A percentile compares a stretch with the other conserved stretches of the same genome.
Conservation (phyloP, 2,329 filamentous ascomycete genomes). For the Cercospora brassicicola region DNA sequence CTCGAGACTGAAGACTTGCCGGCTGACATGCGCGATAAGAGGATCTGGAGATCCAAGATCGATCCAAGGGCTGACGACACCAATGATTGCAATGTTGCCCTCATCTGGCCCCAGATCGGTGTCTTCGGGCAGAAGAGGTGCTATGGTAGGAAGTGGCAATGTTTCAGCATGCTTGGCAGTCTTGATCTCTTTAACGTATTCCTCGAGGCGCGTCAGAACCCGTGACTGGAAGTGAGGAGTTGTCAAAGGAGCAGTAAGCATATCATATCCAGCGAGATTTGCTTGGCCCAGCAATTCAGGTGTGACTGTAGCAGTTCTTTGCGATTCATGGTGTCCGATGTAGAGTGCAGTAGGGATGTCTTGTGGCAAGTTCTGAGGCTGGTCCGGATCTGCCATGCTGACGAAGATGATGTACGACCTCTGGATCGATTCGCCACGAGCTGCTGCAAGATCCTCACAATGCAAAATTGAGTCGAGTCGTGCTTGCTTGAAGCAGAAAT, state of each 20-base stretch:
- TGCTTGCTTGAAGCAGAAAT: conserved; percentile 7
- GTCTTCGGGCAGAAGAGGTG: conserved; percentile 75
- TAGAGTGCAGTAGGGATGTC: conserved; percentile 58
- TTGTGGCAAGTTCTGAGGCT: conserved; percentile 22
- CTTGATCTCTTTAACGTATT: conserved; percentile 53
- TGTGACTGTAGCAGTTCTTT: conserved; percentile 44
- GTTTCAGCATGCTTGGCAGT: conserved; percentile 43
- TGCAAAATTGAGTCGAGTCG: neutral
- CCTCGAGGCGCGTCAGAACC: conserved; percentile 62
- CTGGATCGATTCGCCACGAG: neutral
- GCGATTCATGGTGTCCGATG: conserved; percentile 72
- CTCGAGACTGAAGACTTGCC: conserved; percentile 86
- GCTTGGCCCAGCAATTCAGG: conserved; percentile 66
- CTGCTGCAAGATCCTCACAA: neutral
- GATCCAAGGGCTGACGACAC: conserved; percentile 86
- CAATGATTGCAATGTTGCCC: conserved; percentile 71
- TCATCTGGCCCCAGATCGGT: conserved; percentile 69
- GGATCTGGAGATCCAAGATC: conserved; percentile 82
- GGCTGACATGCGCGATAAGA: conserved; percentile 78
- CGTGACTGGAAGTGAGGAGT: conserved; percentile 70
- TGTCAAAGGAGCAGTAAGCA: conserved; percentile 76
- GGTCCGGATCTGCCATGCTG: conserved; percentile 15
- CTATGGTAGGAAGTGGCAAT: conserved; percentile 49
- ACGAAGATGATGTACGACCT: neutral
- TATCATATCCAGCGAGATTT: conserved; percentile 65